Percentiles rank a stretch among this genome's conserved stretches.
Evolutionary conservation across 345 rosid species (phyloP).

Genomic region (Lepidium didymum): DNA sequence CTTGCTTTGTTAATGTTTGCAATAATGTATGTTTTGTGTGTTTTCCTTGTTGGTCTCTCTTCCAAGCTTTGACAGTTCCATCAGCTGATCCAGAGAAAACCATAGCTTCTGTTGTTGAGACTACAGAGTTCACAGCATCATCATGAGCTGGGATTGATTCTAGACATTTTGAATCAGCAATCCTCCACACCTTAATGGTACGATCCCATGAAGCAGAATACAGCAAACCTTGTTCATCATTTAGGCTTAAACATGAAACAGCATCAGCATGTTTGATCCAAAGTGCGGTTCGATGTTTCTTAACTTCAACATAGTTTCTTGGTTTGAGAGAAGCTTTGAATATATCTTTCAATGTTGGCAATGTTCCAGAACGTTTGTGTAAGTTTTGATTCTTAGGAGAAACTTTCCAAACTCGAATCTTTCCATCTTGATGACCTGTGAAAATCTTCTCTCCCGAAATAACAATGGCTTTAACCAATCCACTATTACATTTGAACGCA

Average conservation of each 20-base stretch:
- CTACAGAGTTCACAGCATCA: slow-evolving; percentile 88
- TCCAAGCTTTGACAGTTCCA: slow-evolving; percentile 89
- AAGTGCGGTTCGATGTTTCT: slow-evolving; percentile 54
- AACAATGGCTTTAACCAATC: slow-evolving; percentile 84
- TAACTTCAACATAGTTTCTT: slow-evolving; percentile 72
- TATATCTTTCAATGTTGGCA: slow-evolving; percentile 81
- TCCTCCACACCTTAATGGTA: slow-evolving; percentile 85
- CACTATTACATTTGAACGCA: slow-evolving; percentile 88
- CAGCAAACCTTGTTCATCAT: slow-evolving; percentile 51
- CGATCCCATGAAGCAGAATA: slow-evolving; percentile 96
- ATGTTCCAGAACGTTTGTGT: slow-evolving; percentile 69
- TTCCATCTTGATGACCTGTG: slow-evolving; percentile 94
- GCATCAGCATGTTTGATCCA: slow-evolving; percentile 98
- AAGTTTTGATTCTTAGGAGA: slow-evolving; percentile 55
- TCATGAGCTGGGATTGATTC: slow-evolving; percentile 83
- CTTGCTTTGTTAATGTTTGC: slow-evolving; percentile 67
- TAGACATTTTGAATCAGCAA: slow-evolving; percentile 76
- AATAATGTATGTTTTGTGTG: slow-evolving; percentile 46
- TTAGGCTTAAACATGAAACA: slow-evolving; percentile 71
- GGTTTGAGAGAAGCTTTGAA: slow-evolving; percentile 83
- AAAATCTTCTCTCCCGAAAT: slow-evolving; percentile 73
- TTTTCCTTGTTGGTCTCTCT: slow-evolving; percentile 48
- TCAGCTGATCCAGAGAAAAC: slow-evolving; percentile 92
- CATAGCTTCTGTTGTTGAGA: slow-evolving; percentile 40
- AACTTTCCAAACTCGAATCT: slow-evolving; percentile 85